A percentile compares a stretch with the other conserved stretches of the same genome.
phyloP scores from a whole-genome alignment of 805 yeast species.

The Starmerella scarabaei region DNA sequence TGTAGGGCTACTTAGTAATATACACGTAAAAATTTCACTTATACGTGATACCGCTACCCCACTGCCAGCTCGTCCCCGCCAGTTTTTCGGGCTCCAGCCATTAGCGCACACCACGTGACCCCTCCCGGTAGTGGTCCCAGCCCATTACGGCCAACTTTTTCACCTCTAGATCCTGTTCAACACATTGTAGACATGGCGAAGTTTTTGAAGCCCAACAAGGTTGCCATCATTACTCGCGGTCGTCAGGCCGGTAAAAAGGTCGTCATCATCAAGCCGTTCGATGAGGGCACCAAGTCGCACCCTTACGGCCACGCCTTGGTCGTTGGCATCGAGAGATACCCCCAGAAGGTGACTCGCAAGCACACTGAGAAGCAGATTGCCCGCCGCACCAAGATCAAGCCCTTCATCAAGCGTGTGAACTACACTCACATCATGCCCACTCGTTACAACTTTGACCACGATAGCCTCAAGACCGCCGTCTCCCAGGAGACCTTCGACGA shows the following conservation, averaged over 20 bases:
- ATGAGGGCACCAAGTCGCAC: conserved; percentile 97
- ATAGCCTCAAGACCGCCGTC: conserved; percentile 81
- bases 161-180: conserved; percentile 6
- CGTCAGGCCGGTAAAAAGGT: conserved; percentile 99
- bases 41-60: background rate
- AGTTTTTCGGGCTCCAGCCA: too few species aligned
- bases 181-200: conserved; percentile 56
- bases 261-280: conserved; percentile 95
- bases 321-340: conserved; percentile 98
- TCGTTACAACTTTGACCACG: conserved; percentile 96
- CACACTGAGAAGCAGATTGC: conserved; percentile 94
- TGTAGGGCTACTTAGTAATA: background rate
- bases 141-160: conserved; percentile 11
- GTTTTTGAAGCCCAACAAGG: conserved; percentile 99
- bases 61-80: background rate
- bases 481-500: conserved; percentile 89
- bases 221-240: conserved; percentile 99
- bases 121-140: conserved; percentile 1
- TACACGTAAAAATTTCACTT: too few species aligned
- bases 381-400: conserved; percentile 96
- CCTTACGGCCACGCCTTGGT: conserved; percentile 99
- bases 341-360: conserved; percentile 89
- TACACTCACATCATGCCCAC: conserved; percentile 99
- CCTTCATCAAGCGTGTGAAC: conserved; percentile 97
- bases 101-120: background rate